Percentiles rank a stretch among this genome's conserved stretches.
Evolutionary conservation across 1,284 basidiomycete genomes (phyloP).

Genomic region (Athelia psychrophila): DNA sequence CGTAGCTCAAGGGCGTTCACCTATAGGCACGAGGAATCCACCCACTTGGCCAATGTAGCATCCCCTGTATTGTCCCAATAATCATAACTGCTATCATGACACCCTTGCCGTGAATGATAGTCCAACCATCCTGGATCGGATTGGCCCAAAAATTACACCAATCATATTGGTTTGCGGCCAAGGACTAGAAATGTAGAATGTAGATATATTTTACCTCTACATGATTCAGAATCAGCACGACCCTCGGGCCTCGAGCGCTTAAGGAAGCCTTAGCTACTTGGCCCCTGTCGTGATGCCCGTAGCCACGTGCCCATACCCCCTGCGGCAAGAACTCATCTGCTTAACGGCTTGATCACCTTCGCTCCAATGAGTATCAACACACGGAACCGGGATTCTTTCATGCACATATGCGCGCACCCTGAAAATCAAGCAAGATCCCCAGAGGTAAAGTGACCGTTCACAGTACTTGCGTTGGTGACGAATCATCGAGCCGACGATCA

Average conservation of each 20-base stretch:
- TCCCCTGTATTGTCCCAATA: slow-evolving; percentile 75
- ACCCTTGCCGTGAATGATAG: slow-evolving; percentile 56
- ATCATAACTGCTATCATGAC: slow-evolving; percentile 64
- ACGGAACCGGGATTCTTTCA: background rate
- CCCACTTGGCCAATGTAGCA: slow-evolving; percentile 65
- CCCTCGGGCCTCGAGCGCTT: too few species aligned
- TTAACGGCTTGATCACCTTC: too few species aligned
- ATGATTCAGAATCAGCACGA: too few species aligned
- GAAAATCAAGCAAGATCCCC: background rate
- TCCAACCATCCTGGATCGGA: slow-evolving; percentile 37
- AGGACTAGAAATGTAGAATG: too few species aligned
- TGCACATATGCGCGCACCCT: background rate
- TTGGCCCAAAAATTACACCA: slow-evolving; percentile 30
- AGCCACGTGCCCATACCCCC: too few species aligned
- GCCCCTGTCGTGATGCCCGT: background rate
- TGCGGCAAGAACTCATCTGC: too few species aligned
- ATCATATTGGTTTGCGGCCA: slow-evolving; percentile 30
- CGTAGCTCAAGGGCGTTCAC: background rate
- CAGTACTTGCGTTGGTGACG: too few species aligned
- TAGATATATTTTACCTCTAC: background rate
- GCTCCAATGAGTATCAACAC: background rate
- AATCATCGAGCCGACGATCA: slow-evolving; percentile 2
- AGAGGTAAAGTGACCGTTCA: background rate
- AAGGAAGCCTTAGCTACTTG: background rate
- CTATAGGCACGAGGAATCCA: slow-evolving; percentile 62